phyloP scores from a whole-genome alignment of 805 yeast genomes.

The Lachancea meyersii region DNA sequence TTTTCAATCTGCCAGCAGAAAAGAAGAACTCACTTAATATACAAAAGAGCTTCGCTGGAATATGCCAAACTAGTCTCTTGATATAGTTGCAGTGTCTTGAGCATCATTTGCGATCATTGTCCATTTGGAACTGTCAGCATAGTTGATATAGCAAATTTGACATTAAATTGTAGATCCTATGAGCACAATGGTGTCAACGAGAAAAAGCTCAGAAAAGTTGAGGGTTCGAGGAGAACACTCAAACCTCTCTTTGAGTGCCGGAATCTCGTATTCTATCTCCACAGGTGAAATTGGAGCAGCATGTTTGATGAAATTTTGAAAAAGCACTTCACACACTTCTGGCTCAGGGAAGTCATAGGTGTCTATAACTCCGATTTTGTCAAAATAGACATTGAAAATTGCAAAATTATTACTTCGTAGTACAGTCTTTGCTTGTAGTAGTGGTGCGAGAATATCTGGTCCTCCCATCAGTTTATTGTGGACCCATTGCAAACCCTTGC shows the following conservation, averaged over 20 bases:
- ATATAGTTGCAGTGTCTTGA: constrained; percentile 4
- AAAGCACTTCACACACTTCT: constrained; percentile 2
- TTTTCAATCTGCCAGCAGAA: constrained; percentile 34
- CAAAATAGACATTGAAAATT: constrained; percentile 1
- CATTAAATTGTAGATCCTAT: constrained; percentile 4
- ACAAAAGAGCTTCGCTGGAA: constrained; percentile 41
- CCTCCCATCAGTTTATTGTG: constrained; percentile 2
- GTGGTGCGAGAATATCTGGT: background rate
- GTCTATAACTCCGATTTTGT: background rate
- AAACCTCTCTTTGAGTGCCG: background rate
- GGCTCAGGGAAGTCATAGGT: constrained; percentile 5
- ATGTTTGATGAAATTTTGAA: background rate
- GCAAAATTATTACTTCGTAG: background rate
- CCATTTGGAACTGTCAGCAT: constrained; percentile 1
- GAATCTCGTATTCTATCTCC: constrained; percentile 1
- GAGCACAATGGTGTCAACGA: background rate
- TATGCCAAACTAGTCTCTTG: constrained; percentile 13
- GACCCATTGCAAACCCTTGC: constrained; percentile 6
- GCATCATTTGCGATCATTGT: constrained; percentile 3
- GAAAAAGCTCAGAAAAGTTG: constrained; percentile 3
- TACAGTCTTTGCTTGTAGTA: background rate
- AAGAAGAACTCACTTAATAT: constrained; percentile 44
- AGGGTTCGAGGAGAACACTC: background rate
- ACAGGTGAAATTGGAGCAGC: constrained; percentile 3
- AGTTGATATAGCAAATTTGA: background rate